Base-by-base conservation (phyloP, 345 rosid genomes). In the Orychophragmus violaceus region DNA sequence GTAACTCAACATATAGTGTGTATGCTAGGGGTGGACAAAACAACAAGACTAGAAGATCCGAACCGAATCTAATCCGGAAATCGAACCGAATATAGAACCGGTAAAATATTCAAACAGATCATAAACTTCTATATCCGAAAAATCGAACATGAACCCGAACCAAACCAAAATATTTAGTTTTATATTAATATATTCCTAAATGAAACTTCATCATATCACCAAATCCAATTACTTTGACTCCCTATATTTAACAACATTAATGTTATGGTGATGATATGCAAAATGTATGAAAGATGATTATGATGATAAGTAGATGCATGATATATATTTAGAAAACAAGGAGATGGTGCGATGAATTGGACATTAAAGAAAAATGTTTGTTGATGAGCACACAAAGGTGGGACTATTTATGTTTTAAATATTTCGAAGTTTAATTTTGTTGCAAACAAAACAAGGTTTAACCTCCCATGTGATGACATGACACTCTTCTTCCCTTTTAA, bases 401-500 rank as follows among this genome's bases (percentile, higher is more conserved):
- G 77, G 77, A 67, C 72, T 35, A 51, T 60, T 53, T 44, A 60
- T 67, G 77, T 67, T 67, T 53, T 33, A 51, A n/a, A 60, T 8
- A 14, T 11, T 72, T 46, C 23, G 13, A 30, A 50, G 67, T 73
- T n/a, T 59, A 22, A 39, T 22, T 59, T 57, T 64, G 59, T 64
- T 65, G 36, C 59, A 65, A 66, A 17, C 60, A 65, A 42, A 61
- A 53, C 32, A 10, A 54, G 49, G 8, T 57, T 52, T 67, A 67
- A 45, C 73, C 64, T 44, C 62, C 73, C 77, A 74, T 74, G 77
- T 61, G 77, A 67, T 74, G 77, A 74, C 35, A 66, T 16, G 77
- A 74, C 77, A 61, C 45, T 50, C 42, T 37, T 67, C 52, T 19
- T 5, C 51, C 66, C 64, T 36, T 67, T 73, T 67, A 74, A 66